Evolutionary conservation across 2,329 filamentous ascomycete species (phyloP).

Genomic region (Fonsecaea nubica): DNA sequence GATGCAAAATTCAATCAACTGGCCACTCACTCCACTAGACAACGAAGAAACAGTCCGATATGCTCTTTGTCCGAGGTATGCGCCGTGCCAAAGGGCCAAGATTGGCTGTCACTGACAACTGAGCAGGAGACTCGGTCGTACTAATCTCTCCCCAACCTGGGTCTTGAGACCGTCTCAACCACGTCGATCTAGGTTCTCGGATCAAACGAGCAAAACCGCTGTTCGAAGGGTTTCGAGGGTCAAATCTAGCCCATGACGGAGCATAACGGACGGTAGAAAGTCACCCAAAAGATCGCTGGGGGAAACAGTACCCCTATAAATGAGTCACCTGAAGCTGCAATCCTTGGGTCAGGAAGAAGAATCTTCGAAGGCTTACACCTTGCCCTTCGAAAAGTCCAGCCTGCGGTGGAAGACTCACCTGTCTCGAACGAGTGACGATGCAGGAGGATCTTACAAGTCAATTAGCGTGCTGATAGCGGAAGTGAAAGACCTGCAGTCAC

Average conservation of each 20-base stretch:
- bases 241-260: neutral
- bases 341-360: neutral
- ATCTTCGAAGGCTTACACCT: neutral
- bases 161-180: constrained; percentile 40
- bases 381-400: neutral
- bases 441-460: neutral
- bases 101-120: constrained; percentile 37
- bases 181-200: neutral
- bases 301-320: constrained; percentile 2
- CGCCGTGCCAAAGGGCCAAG: constrained; percentile 26
- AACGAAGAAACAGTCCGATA: constrained; percentile 95
- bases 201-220: neutral
- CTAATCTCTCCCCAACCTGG: constrained; percentile 69
- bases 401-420: neutral
- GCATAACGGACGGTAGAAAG: neutral
- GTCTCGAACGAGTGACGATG: neutral
- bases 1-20: neutral
- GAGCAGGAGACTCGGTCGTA: constrained; percentile 72
- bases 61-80: constrained; percentile 95
- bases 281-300: neutral
- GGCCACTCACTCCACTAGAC: constrained; percentile 63
- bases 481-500: neutral
- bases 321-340: constrained; percentile 5
- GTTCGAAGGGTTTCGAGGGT: neutral
- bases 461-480: neutral